These are phyloP conservation scores for Cladorrhinum sp. DNA, from an alignment of 2,329 filamentous ascomycete species.

Conservation along the genomic window DNA sequence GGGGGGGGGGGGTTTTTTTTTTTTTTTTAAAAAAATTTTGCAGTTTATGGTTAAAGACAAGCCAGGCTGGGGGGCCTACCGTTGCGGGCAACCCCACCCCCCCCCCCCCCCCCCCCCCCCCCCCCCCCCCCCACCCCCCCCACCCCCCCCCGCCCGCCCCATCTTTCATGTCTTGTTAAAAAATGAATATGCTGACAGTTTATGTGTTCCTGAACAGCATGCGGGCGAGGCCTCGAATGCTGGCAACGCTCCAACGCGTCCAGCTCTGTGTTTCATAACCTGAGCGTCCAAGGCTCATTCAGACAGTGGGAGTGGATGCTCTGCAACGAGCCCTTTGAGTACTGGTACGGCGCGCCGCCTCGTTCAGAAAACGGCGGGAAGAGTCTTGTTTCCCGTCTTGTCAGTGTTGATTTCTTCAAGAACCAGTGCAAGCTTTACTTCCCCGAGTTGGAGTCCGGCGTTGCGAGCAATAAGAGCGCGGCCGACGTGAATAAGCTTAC, in stretches of 20 bases:
- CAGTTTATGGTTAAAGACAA: too few relatives aligned
- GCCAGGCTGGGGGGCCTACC: background rate
- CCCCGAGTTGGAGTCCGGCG: background rate
- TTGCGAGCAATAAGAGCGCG: constrained; percentile 24
- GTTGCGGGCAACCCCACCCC: too few relatives aligned
- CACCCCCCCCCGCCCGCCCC: too few relatives aligned
- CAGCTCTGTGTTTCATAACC: background rate
- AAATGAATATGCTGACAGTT: too few relatives aligned
- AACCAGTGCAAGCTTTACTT: background rate
- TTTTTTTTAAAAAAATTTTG: background rate
- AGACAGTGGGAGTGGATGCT: background rate
- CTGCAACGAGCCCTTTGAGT: background rate
- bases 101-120: too few relatives aligned
- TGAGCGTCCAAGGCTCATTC: background rate
- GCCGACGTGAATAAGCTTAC: constrained; percentile 37
- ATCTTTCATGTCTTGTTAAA: too few relatives aligned
- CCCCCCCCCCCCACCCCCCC: too few relatives aligned
- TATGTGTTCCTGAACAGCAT: background rate
- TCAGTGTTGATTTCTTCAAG: background rate
- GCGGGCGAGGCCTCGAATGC: background rate
- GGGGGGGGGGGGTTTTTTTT: too few relatives aligned
- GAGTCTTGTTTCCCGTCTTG: background rate
- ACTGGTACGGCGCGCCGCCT: background rate
- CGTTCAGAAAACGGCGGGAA: background rate
- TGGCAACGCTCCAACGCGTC: background rate